Conservation (phyloP, 2,329 filamentous ascomycete genomes). For the Cercospora nicotianae region DNA sequence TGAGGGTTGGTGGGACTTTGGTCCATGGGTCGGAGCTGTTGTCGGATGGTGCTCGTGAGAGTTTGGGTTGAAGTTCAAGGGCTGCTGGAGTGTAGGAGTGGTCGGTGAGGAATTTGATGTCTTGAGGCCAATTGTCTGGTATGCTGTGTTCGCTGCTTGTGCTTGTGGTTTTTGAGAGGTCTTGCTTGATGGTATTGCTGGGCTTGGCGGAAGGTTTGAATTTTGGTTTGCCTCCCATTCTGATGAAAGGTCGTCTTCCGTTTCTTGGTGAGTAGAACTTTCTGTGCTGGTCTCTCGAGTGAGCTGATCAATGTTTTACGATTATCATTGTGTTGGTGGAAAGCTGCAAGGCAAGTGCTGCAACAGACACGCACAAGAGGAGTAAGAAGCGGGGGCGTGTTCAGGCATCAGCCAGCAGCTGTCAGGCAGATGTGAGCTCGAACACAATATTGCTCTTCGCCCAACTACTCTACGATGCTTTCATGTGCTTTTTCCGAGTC, state of each 20-base stretch:
- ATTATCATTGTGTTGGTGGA: not conserved
- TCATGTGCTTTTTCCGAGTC: not conserved
- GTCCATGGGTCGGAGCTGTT: conserved; percentile 26
- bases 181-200: not conserved
- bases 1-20: conserved; percentile 26
- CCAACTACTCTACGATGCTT: not conserved
- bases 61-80: conserved; percentile 30
- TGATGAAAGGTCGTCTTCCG: not conserved
- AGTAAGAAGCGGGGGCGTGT: not conserved
- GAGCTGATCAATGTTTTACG: not conserved
- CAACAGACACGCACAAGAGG: not conserved
- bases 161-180: not conserved
- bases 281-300: not conserved
- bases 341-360: not conserved
- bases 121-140: conserved; percentile 37
- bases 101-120: conserved; percentile 36
- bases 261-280: not conserved
- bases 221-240: not conserved
- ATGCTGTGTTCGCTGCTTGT: not conserved
- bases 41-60: conserved; percentile 31
- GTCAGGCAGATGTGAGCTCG: not conserved
- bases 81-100: conserved; percentile 36
- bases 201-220: not conserved
- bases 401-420: not conserved
- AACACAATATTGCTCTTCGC: not conserved